Evolutionary conservation across 495 filamentous ascomycete species (phyloP).

Genomic region (Beverwykella pulmonaria): DNA sequence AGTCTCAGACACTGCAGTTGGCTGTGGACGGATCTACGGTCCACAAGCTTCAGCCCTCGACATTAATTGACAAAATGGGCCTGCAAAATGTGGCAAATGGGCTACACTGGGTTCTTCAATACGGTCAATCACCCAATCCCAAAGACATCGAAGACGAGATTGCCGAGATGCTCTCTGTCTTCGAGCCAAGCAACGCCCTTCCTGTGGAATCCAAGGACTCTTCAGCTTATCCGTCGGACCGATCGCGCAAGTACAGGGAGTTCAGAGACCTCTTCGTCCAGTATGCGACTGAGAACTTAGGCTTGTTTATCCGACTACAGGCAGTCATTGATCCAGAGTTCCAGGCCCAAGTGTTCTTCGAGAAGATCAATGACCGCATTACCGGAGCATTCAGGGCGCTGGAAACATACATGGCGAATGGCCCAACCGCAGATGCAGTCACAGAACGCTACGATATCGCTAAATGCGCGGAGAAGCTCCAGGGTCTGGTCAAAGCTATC

Average conservation of each 20-base stretch:
- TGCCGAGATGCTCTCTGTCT: conserved; percentile 40
- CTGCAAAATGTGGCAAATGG: conserved; percentile 22
- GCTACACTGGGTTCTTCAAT: conserved; percentile 23
- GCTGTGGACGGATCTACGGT: conserved; percentile 30
- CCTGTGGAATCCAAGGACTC: conserved; percentile 30
- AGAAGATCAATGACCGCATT: conserved; percentile 33
- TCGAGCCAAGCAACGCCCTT: conserved; percentile 31
- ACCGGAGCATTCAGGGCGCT: conserved; percentile 29
- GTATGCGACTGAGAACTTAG: conserved; percentile 26
- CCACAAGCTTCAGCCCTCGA: conserved; percentile 15
- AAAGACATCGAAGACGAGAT: conserved; percentile 32
- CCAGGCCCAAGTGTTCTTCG: conserved; percentile 34
- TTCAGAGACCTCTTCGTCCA: conserved; percentile 28
- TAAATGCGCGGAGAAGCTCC: conserved; percentile 27
- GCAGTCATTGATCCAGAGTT: conserved; percentile 26
- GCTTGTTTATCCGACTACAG: conserved; percentile 21
- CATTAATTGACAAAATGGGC: conserved; percentile 20
- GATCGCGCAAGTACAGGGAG: conserved; percentile 27
- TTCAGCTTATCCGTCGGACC: background rate
- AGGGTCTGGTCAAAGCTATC: conserved; percentile 14
- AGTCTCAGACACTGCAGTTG: conserved; percentile 11
- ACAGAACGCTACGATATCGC: conserved; percentile 21
- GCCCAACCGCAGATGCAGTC: conserved; percentile 10
- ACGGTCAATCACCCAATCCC: conserved; percentile 2
- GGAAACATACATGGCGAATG: conserved; percentile 29